A percentile compares a stretch with the other conserved stretches of the same genome.
phyloP scores from a whole-genome alignment of 1,284 basidiomycete species.

The Pterulicium gracile region DNA sequence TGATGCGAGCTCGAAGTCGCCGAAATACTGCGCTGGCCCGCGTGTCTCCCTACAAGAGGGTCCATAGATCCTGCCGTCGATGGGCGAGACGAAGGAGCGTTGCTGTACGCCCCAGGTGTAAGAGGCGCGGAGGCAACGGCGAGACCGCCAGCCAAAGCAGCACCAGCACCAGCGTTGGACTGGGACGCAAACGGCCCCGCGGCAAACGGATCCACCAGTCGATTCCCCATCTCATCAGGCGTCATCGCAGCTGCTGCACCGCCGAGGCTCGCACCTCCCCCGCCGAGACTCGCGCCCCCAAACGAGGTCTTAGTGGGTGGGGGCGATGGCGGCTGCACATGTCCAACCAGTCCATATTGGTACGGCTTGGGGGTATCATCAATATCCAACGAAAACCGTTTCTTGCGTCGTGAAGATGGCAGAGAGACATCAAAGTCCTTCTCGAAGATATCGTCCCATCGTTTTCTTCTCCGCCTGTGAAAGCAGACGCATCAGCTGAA shows the following conservation, averaged over 20 bases:
- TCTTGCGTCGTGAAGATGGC: conserved; percentile 3
- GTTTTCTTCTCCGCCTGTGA: conserved; percentile 29
- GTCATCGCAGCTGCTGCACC: too few species aligned
- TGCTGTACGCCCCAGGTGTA: not conserved
- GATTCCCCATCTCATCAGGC: not conserved
- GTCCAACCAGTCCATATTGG: conserved; percentile 40
- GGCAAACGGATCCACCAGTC: not conserved
- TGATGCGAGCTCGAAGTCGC: too few species aligned
- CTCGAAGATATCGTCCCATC: conserved; percentile 43
- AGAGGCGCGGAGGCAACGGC: not conserved
- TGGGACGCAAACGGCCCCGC: too few species aligned
- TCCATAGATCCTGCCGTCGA: not conserved
- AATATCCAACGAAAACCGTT: conserved; percentile 19
- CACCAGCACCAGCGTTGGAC: not conserved
- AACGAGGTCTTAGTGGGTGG: conserved; percentile 8
- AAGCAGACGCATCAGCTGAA: too few species aligned
- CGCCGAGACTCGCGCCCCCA: too few species aligned
- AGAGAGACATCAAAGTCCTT: conserved; percentile 17
- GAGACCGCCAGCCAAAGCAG: not conserved
- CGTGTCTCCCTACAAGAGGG: not conserved
- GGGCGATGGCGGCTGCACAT: conserved; percentile 23
- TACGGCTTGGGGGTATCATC: conserved; percentile 32
- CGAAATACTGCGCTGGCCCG: not conserved
- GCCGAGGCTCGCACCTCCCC: too few species aligned
- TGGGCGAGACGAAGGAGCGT: not conserved